Percentiles rank a stretch among this genome's conserved stretches.
These are phyloP conservation scores for Metschnikowia anglica DNA, from an alignment of 805 yeast species.

Conservation along the genomic window DNA sequence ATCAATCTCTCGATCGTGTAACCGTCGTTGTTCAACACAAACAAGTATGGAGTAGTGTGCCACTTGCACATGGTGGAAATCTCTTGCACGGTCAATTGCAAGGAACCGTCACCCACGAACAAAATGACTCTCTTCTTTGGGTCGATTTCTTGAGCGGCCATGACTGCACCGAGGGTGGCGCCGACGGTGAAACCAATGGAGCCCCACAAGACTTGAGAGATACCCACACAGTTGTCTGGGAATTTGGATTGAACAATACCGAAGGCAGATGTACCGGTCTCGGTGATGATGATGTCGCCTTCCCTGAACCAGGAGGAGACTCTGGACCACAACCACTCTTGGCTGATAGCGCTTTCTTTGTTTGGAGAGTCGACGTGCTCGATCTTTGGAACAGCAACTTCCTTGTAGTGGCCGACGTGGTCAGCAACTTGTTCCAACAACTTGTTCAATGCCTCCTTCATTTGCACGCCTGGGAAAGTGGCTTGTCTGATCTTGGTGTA, in stretches of 20 bases:
- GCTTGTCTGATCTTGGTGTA: constrained; percentile 69
- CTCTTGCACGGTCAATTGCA: constrained; percentile 43
- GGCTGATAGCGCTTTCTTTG: constrained; percentile 24
- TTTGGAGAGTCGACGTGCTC: constrained; percentile 48
- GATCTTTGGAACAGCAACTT: constrained; percentile 55
- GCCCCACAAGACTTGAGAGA: constrained; percentile 31
- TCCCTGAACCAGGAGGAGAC: constrained; percentile 28
- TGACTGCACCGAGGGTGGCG: constrained; percentile 30
- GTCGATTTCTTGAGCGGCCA: constrained; percentile 29
- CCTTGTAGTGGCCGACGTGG: constrained; percentile 44
- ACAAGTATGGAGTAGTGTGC: constrained; percentile 35
- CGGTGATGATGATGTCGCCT: constrained; percentile 30
- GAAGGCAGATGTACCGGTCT: constrained; percentile 30
- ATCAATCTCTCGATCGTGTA: constrained; percentile 42
- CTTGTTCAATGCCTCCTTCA: constrained; percentile 47
- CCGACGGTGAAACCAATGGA: constrained; percentile 31
- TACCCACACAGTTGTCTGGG: constrained; percentile 27
- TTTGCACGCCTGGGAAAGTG: constrained; percentile 68
- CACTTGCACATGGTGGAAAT: constrained; percentile 39
- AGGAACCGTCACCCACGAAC: constrained; percentile 45
- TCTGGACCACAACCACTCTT: constrained; percentile 28
- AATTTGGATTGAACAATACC: constrained; percentile 28
- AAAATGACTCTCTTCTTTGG: constrained; percentile 35
- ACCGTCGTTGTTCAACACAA: constrained; percentile 42
- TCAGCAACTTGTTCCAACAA: constrained; percentile 36